These are phyloP conservation scores for Crassisporium funariophilum DNA, from an alignment of 768 basidiomycete species.

Conservation along the genomic window DNA sequence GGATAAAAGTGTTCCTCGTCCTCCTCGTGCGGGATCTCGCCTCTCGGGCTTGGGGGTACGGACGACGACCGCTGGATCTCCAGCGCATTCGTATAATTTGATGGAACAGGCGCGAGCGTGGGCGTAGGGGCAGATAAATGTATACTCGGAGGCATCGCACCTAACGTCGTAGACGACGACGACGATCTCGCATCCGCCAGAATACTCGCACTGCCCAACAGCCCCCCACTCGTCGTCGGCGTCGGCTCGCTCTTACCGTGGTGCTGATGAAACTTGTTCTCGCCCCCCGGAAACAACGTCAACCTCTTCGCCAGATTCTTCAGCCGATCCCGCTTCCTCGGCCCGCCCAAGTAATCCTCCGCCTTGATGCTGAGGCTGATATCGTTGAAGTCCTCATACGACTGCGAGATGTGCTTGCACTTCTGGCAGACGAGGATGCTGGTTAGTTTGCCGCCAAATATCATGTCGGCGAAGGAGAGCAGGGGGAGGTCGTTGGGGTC, in stretches of 20 bases:
- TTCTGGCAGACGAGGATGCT: conserved; percentile 92
- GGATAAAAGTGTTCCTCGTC: too few relatives aligned
- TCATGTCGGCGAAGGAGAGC: conserved; percentile 80
- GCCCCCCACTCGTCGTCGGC: not conserved
- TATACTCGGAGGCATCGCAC: too few relatives aligned
- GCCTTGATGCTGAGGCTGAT: conserved; percentile 87
- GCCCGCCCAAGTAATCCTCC: conserved; percentile 57
- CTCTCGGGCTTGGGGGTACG: conserved; percentile 46
- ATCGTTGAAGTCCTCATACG: conserved; percentile 93
- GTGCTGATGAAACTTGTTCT: not conserved
- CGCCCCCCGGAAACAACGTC: conserved; percentile 37
- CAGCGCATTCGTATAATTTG: too few relatives aligned
- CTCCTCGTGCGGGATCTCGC: not conserved
- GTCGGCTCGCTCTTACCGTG: not conserved
- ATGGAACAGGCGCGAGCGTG: too few relatives aligned
- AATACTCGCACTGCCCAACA: too few relatives aligned
- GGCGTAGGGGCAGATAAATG: too few relatives aligned
- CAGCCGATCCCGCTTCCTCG: conserved; percentile 76
- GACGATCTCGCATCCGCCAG: not conserved
- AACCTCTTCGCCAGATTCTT: conserved; percentile 73
- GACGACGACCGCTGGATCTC: conserved; percentile 57
- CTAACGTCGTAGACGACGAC: not conserved
- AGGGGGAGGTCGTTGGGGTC: conserved; percentile 50
- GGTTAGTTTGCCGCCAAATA: conserved; percentile 88
- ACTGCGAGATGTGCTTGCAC: conserved; percentile 92